A percentile compares a stretch with the other conserved stretches of the same genome.
Evolutionary conservation across 495 filamentous ascomycete genomes (phyloP).

Genomic region (Aspergillus coremiiformis): DNA sequence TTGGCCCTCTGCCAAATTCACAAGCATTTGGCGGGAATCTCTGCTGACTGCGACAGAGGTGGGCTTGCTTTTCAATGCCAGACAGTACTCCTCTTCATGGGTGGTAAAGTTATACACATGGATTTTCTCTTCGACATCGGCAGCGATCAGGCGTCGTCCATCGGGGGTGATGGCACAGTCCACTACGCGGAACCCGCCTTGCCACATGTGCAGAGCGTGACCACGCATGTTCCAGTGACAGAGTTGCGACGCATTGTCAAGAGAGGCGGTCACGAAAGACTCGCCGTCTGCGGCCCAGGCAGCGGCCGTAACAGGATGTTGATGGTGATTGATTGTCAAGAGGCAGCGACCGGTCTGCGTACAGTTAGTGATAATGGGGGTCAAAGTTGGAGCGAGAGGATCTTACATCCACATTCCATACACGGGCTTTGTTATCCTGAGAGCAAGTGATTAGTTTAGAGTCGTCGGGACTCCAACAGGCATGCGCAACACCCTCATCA

Average conservation of each 20-base stretch:
- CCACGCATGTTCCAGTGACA: conserved; percentile 55
- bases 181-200: conserved; percentile 66
- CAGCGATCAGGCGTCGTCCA: conserved; percentile 68
- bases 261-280: conserved; percentile 71
- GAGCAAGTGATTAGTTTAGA: conserved; percentile 75
- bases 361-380: conserved; percentile 9
- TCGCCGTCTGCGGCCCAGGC: conserved; percentile 77
- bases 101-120: conserved; percentile 77
- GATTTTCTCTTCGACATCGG: conserved; percentile 60
- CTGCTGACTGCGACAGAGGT: conserved; percentile 74
- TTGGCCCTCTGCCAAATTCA: conserved; percentile 69
- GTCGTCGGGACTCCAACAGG: conserved; percentile 91
- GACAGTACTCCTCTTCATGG: conserved; percentile 64
- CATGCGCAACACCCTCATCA: conserved; percentile 58
- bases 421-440: conserved; percentile 60
- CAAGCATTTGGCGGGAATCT: conserved; percentile 71
- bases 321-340: conserved; percentile 56
- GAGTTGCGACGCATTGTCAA: conserved; percentile 59
- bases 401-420: conserved; percentile 75
- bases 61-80: conserved; percentile 55
- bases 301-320: conserved; percentile 75
- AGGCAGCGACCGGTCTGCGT: conserved; percentile 62
- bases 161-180: conserved; percentile 77
- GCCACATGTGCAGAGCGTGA: conserved; percentile 56
- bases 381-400: background rate